phyloP scores from a whole-genome alignment of 768 basidiomycete species.

The Amanita rubescens region DNA sequence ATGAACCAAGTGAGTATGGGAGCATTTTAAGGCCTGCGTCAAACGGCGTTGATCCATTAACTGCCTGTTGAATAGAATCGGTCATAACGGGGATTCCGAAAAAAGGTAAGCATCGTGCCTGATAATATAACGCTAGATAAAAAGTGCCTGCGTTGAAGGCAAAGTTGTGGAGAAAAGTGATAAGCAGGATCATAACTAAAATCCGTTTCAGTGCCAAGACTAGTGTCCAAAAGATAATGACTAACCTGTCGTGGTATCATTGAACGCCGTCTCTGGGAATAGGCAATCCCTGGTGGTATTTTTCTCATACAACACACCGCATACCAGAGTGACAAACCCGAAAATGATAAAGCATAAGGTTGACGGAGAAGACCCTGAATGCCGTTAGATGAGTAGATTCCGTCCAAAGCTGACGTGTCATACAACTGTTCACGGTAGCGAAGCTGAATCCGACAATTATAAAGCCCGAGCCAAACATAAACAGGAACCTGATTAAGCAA shows the following conservation, averaged over 20 bases:
- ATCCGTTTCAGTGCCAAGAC: conserved; percentile 6
- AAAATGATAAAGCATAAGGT: conserved; percentile 54
- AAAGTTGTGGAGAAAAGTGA: conserved; percentile 77
- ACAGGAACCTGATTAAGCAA: conserved; percentile 43
- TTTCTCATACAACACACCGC: conserved; percentile 62
- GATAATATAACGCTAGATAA: conserved; percentile 78
- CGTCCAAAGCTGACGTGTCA: conserved; percentile 20
- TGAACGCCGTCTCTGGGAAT: conserved; percentile 61
- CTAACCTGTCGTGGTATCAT: conserved; percentile 41
- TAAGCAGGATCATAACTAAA: conserved; percentile 55
- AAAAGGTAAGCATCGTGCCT: conserved; percentile 37
- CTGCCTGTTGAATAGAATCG: conserved; percentile 43
- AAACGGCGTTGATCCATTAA: conserved; percentile 61
- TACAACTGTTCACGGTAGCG: conserved; percentile 62
- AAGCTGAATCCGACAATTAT: conserved; percentile 79
- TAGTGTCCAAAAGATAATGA: conserved; percentile 3
- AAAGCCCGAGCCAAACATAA: conserved; percentile 68
- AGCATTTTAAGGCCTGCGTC: conserved; percentile 68
- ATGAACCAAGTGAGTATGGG: conserved; percentile 81
- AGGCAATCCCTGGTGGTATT: conserved; percentile 61
- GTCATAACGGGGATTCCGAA: conserved; percentile 10
- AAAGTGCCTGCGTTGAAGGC: conserved; percentile 82
- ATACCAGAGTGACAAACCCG: conserved; percentile 47
- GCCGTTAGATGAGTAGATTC: conserved; percentile 11
- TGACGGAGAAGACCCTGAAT: conserved; percentile 52